Evolutionary conservation across 805 yeast genomes (phyloP).

Genomic region (Starmera dryadoides): DNA sequence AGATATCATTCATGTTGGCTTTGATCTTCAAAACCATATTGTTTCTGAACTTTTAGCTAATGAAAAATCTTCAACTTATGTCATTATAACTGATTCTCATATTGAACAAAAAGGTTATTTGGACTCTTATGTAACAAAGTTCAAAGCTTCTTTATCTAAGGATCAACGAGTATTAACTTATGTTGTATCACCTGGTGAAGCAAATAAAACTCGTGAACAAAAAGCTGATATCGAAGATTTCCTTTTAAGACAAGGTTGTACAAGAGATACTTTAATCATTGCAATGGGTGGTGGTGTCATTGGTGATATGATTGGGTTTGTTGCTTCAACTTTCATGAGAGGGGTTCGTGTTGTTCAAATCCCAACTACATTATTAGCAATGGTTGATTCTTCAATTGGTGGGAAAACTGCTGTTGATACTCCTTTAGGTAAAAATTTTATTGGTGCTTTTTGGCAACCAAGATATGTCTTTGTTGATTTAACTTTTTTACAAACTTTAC

Average conservation of each 20-base stretch:
- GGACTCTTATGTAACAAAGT: conserved; percentile 34
- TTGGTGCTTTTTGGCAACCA: conserved; percentile 99
- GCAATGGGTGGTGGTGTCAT: conserved; percentile 99
- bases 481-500: conserved; percentile 78
- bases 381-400: conserved; percentile 98
- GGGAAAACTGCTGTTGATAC: conserved; percentile 99
- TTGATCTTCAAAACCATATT: conserved; percentile 67
- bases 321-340: conserved; percentile 99
- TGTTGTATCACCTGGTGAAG: conserved; percentile 87
- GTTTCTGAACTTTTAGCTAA: conserved; percentile 55
- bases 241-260: conserved; percentile 75
- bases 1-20: conserved; percentile 87
- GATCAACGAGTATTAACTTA: conserved; percentile 63
- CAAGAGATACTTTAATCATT: conserved; percentile 88
- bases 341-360: conserved; percentile 92
- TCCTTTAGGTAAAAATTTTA: conserved; percentile 88
- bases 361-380: conserved; percentile 88
- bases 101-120: conserved; percentile 61
- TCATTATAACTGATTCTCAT: conserved; percentile 81
- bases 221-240: conserved; percentile 93
- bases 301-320: conserved; percentile 98
- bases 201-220: conserved; percentile 79
- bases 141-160: conserved; percentile 37
- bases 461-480: conserved; percentile 81
- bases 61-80: conserved; percentile 84